Percentiles rank a stretch among this genome's conserved stretches.
Conservation (phyloP, 192 early-diverging fungal species). For the Umbelopsis sp. region DNA sequence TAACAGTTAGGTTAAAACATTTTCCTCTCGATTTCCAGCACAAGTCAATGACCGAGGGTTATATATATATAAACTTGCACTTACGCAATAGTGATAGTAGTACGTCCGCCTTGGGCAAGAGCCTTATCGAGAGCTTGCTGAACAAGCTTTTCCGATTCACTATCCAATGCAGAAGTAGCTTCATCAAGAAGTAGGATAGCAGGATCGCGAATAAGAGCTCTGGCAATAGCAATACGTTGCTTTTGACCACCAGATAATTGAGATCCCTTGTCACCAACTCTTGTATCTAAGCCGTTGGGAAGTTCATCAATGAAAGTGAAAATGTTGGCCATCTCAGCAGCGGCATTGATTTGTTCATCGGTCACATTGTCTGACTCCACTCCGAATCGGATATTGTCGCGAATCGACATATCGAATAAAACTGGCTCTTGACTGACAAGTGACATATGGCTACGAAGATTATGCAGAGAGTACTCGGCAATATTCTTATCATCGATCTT, state of each 20-base stretch:
- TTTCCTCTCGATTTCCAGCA: background rate
- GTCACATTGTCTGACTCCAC: slow-evolving; percentile 36
- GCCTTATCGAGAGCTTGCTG: slow-evolving; percentile 68
- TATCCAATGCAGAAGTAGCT: slow-evolving; percentile 72
- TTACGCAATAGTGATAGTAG: slow-evolving; percentile 66
- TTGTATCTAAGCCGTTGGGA: slow-evolving; percentile 63
- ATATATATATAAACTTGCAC: background rate
- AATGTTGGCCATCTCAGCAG: slow-evolving; percentile 60
- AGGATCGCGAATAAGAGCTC: slow-evolving; percentile 84
- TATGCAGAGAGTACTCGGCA: slow-evolving; percentile 56
- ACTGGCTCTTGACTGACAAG: slow-evolving; percentile 90
- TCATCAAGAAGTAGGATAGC: slow-evolving; percentile 83
- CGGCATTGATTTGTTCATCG: slow-evolving; percentile 52
- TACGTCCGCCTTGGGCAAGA: slow-evolving; percentile 57
- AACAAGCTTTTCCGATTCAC: slow-evolving; percentile 65
- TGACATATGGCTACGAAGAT: slow-evolving; percentile 69
- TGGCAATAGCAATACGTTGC: slow-evolving; percentile 82
- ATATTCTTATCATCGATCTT: slow-evolving; percentile 61
- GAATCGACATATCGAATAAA: slow-evolving; percentile 81
- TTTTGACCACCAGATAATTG: slow-evolving; percentile 68
- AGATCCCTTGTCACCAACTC: slow-evolving; percentile 68
- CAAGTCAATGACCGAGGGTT: too few relatives aligned
- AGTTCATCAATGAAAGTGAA: slow-evolving; percentile 56
- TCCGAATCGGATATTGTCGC: slow-evolving; percentile 84
- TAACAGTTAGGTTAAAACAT: background rate